These are phyloP conservation scores for Penicillium sp. DNA, from an alignment of 2,329 filamentous ascomycete species.

Conservation along the genomic window DNA sequence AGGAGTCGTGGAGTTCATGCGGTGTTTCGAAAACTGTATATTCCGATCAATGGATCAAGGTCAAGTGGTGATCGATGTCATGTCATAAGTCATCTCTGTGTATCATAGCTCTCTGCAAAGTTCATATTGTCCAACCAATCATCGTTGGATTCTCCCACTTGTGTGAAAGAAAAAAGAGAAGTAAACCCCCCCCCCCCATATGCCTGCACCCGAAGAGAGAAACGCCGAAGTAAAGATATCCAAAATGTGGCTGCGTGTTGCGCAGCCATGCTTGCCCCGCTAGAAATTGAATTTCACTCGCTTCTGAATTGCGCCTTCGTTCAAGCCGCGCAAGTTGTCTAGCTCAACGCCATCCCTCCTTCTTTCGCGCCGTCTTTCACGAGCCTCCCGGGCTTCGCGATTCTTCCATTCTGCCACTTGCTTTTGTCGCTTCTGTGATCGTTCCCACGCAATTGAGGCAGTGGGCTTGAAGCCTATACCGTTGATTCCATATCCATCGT, in stretches of 20 bases:
- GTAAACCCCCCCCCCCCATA: neutral
- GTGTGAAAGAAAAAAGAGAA: neutral
- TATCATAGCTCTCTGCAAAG: conserved; percentile 25
- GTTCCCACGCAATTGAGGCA: conserved; percentile 57
- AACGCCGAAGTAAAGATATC: conserved; percentile 5
- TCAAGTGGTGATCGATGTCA: conserved; percentile 15
- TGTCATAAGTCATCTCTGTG: conserved; percentile 28
- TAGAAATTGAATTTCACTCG: conserved; percentile 44
- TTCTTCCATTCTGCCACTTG: conserved; percentile 61
- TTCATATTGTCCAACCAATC: conserved; percentile 14
- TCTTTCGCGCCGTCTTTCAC: conserved; percentile 56
- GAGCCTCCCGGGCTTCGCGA: conserved; percentile 59
- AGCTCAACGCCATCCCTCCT: conserved; percentile 37
- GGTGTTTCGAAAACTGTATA: conserved; percentile 27
- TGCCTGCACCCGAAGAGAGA: conserved; percentile 1
- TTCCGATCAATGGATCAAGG: conserved; percentile 16
- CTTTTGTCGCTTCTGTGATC: conserved; percentile 57
- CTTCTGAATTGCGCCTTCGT: conserved; percentile 37
- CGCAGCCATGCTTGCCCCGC: neutral
- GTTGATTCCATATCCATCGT: conserved; percentile 64
- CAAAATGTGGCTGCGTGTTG: neutral
- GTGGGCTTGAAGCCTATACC: conserved; percentile 64
- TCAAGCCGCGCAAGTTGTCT: conserved; percentile 29
- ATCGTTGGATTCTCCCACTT: neutral
- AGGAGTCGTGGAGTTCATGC: conserved; percentile 37